phyloP scores from a whole-genome alignment of 2,329 filamentous ascomycete species.

The Epicoccum nigrum region DNA sequence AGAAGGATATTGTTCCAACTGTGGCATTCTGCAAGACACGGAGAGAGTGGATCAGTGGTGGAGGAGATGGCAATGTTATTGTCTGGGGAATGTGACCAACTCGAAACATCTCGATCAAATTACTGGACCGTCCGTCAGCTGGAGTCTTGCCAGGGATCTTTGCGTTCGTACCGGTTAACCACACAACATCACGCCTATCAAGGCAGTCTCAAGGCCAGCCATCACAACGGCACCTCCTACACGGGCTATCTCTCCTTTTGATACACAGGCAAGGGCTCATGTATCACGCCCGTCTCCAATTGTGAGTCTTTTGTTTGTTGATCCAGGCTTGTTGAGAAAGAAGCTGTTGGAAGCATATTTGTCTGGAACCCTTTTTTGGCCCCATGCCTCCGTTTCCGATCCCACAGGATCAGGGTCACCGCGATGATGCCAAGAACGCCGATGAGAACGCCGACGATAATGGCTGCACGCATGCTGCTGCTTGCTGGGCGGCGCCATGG shows the following conservation, averaged over 20 bases:
- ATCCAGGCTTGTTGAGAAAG: not conserved
- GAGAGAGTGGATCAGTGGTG: constrained; percentile 57
- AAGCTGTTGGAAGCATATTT: not conserved
- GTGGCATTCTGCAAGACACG: constrained; percentile 55
- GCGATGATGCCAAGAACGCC: constrained; percentile 7
- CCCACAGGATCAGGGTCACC: constrained; percentile 3
- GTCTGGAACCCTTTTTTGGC: constrained; percentile 3
- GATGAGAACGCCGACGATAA: constrained; percentile 14
- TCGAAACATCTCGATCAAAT: not conserved
- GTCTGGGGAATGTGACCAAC: constrained; percentile 40
- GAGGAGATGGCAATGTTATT: constrained; percentile 54
- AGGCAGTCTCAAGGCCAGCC: too few species aligned
- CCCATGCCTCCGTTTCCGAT: constrained; percentile 4
- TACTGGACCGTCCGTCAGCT: not conserved
- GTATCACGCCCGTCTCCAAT: constrained; percentile 15
- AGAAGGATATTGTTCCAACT: constrained; percentile 56
- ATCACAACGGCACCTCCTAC: too few species aligned
- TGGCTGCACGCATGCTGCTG: constrained; percentile 8
- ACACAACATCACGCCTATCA: not conserved
- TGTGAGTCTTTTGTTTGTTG: constrained; percentile 1
- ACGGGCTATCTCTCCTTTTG: not conserved
- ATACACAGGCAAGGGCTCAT: constrained; percentile 20
- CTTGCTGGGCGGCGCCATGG: not conserved
- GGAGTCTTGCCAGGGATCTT: not conserved
- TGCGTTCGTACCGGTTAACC: not conserved